These are phyloP conservation scores for Schoenoplectus tabernaemontani DNA, from an alignment of 202 grass and related monocot species.

Conservation along the genomic window DNA sequence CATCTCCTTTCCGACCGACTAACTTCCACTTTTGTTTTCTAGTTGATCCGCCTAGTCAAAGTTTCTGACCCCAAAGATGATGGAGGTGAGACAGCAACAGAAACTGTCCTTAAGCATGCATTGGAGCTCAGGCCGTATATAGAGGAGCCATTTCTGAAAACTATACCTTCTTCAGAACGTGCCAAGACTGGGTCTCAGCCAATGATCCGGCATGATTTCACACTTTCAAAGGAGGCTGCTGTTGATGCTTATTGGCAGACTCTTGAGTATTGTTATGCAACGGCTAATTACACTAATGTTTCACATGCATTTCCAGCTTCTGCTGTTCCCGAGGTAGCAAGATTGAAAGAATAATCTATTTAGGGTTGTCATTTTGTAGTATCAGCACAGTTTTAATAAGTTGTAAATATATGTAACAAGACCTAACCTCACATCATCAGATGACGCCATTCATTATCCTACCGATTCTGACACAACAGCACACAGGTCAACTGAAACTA, in stretches of 20 bases:
- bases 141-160: constrained; percentile 70
- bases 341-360: neutral
- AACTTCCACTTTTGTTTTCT: constrained; percentile 30
- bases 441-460: neutral
- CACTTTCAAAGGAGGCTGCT: constrained; percentile 54
- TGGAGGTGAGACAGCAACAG: constrained; percentile 30
- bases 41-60: constrained; percentile 81
- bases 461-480: neutral
- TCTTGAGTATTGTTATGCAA: constrained; percentile 80
- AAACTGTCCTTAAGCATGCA: constrained; percentile 49
- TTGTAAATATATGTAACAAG: neutral
- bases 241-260: constrained; percentile 96
- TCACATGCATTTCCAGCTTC: constrained; percentile 80
- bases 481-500: neutral
- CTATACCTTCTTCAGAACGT: constrained; percentile 45
- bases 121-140: constrained; percentile 91
- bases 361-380: constrained; percentile 3
- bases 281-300: constrained; percentile 41
- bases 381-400: neutral
- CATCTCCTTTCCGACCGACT: constrained; percentile 19
- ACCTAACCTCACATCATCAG: neutral
- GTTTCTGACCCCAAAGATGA: constrained; percentile 20
- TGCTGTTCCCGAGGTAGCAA: constrained; percentile 71
- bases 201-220: constrained; percentile 82
- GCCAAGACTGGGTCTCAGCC: constrained; percentile 26